Percentiles rank a stretch among this genome's conserved stretches.
These are phyloP conservation scores for Oryza rufipogon DNA, from an alignment of 176 grass and related monocot species.

Conservation along the genomic window DNA sequence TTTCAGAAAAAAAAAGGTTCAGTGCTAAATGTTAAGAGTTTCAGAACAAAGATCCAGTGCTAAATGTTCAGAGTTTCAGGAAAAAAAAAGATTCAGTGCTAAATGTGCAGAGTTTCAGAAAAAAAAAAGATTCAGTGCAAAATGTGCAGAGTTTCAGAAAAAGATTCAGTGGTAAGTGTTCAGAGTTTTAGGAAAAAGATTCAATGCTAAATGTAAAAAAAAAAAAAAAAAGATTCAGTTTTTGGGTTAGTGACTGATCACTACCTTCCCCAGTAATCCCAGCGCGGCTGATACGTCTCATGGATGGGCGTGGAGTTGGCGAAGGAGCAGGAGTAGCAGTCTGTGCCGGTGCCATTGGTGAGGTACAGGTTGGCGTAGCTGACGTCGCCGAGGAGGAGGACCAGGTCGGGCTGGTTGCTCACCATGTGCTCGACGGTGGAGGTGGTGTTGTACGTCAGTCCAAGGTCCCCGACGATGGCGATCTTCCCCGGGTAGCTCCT, in stretches of 20 bases:
- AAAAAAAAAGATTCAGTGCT: too few relatives aligned
- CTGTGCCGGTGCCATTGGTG: slow-evolving; percentile 74
- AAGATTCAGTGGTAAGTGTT: background rate
- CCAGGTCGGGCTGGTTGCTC: slow-evolving; percentile 72
- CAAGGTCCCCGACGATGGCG: slow-evolving; percentile 82
- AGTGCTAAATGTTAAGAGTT: background rate
- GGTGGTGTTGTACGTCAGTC: slow-evolving; percentile 86
- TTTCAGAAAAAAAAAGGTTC: background rate
- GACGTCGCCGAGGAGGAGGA: slow-evolving; percentile 83
- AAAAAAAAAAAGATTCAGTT: background rate
- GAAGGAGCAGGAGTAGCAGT: slow-evolving; percentile 84
- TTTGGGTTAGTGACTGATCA: background rate
- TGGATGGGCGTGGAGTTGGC: slow-evolving; percentile 64
- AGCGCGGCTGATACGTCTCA: slow-evolving; percentile 86
- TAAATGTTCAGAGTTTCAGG: background rate
- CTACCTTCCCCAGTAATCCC: slow-evolving; percentile 95
- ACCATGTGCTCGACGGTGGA: slow-evolving; percentile 79
- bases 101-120: slow-evolving; percentile 10
- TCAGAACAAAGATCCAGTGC: background rate
- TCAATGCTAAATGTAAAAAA: background rate
- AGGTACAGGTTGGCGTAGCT: slow-evolving; percentile 86
- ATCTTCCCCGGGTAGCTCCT: slow-evolving; percentile 64
- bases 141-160: background rate
- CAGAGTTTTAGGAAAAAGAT: slow-evolving; percentile 15
- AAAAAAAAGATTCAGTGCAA: background rate